Evolutionary conservation across 345 rosid species (phyloP), one percentile per base, ranked within the genome.

Genomic region (Sonneratia alba): DNA sequence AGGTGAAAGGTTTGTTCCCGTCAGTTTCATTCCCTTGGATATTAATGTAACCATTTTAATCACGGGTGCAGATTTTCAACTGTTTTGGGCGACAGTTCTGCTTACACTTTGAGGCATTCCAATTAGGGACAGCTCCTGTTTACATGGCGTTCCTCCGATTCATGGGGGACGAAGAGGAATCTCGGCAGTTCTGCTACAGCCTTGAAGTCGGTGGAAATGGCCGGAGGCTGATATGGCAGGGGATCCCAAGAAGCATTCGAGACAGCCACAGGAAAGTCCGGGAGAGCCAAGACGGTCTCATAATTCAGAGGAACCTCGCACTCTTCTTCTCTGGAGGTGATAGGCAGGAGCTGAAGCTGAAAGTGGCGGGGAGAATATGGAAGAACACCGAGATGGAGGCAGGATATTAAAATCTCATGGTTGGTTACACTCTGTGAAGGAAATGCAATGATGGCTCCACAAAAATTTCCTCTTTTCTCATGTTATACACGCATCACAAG

Each of bases 141-240:
- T 86, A 83, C 85, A 86, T 86, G 86, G 87, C 87, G 32, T 84
- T 84, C 74, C 77, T 86, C 55, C 83, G 86, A 40, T 86, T 86
- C 81, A 86, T 86, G 89, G 89, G 89, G 7, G 77, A 71, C 4
- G 87, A 84, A 34, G 83, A 82, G 0, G 87, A 84, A 59, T 84
- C 87, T 18, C 72, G 77, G 75, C 79, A 82, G 43, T 86, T 80
- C 51, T 79, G 87, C 72, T 86, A 86, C 84, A 84, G 83, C 66
- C 71, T 86, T 5, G 89, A 86, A 73, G 89, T 86, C 0, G 87
- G 89, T 2, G 86, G 86, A 36, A 80, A 76, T 67, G 85, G 86
- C 27, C 72, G 89, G 68, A 86, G 77, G 77, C 82, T 86, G 15
- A 73, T 55, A 15, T 86, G 89, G 89, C 85, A 86, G 70, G 89